Evolutionary conservation across 2,329 filamentous ascomycete genomes (phyloP).

Genomic region (Sporothrix brunneoviolacea): DNA sequence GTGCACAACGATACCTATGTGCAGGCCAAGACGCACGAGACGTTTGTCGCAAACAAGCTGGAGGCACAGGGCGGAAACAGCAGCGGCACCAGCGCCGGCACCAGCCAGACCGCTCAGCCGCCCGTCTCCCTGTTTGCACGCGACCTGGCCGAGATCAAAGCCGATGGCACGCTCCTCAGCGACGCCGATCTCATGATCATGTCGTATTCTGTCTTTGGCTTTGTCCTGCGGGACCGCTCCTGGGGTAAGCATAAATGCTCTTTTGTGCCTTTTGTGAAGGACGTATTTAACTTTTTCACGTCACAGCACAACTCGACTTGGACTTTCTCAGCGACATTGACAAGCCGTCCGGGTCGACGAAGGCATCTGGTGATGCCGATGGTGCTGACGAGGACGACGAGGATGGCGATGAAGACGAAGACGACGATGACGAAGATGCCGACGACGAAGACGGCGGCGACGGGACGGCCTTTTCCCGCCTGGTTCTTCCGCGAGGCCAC

Average conservation of each 20-base stretch:
- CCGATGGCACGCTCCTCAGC: background rate
- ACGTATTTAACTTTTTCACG: background rate
- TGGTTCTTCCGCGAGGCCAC: background rate
- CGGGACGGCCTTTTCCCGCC: background rate
- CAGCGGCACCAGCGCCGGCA: background rate
- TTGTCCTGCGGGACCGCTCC: background rate
- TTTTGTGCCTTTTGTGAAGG: too few relatives aligned
- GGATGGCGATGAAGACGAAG: background rate
- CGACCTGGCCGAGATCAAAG: background rate
- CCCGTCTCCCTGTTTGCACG: background rate
- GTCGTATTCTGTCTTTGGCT: background rate
- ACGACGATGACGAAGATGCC: background rate
- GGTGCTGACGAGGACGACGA: background rate
- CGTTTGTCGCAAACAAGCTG: background rate
- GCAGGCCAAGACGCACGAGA: background rate
- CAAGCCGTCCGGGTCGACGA: too few relatives aligned
- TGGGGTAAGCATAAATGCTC: constrained; percentile 1
- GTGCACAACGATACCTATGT: background rate
- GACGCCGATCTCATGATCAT: background rate
- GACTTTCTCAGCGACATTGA: background rate
- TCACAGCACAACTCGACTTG: background rate
- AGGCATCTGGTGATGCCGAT: too few relatives aligned
- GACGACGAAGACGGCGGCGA: background rate
- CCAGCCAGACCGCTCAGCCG: background rate
- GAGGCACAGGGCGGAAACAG: background rate